Evolutionary conservation across 2,329 filamentous ascomycete genomes (phyloP).

Genomic region (Fusarium lateritium): DNA sequence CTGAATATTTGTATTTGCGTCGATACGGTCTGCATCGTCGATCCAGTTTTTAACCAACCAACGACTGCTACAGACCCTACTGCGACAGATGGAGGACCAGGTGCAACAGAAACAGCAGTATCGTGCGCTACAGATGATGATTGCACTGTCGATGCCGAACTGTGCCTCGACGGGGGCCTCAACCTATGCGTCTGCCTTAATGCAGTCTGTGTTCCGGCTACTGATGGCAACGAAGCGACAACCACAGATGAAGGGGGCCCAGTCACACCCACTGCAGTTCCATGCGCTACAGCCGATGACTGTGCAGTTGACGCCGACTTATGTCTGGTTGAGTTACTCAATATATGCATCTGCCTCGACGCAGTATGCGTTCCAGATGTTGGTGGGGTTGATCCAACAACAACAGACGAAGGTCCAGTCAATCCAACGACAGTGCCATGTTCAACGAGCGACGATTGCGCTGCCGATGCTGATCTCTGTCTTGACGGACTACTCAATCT

Average conservation of each 20-base stretch:
- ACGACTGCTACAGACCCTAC: no score
- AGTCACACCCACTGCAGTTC: neutral
- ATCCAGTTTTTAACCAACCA: no score
- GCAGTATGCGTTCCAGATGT: neutral
- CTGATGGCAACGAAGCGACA: neutral
- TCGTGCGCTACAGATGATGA: no score
- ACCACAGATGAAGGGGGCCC: neutral
- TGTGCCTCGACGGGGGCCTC: no score
- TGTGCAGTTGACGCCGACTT: neutral
- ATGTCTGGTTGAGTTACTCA: neutral
- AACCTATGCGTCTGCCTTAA: no score
- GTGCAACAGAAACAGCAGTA: no score
- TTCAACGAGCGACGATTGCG: neutral
- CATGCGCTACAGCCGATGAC: neutral
- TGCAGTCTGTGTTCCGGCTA: neutral
- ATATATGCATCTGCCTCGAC: constrained; percentile 3
- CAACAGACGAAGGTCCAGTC: neutral
- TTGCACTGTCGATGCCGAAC: no score
- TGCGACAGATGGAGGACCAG: no score
- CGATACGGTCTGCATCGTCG: neutral
- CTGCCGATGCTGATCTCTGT: neutral
- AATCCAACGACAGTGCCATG: neutral
- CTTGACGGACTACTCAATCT: constrained; percentile 5
- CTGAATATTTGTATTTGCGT: neutral
- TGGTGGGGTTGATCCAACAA: neutral